Percentiles rank a stretch among this genome's conserved stretches.
Evolutionary conservation across 176 grass and related monocot species (phyloP).

Genomic region (bread wheat (Triticum aestivum)): DNA sequence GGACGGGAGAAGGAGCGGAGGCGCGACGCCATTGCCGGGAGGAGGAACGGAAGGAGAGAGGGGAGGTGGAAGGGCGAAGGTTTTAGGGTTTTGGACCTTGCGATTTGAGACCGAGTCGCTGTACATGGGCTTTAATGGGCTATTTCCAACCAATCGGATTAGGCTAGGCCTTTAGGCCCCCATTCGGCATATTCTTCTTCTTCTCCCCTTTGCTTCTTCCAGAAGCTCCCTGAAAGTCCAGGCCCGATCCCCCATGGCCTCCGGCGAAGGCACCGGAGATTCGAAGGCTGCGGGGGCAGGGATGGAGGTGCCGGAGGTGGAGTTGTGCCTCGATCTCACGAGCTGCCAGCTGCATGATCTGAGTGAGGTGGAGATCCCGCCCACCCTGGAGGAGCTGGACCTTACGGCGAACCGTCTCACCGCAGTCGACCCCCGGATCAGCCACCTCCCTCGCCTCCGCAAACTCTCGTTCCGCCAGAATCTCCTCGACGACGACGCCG

Average conservation of each 20-base stretch:
- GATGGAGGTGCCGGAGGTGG: conserved; percentile 34
- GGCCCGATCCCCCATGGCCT: conserved; percentile 29
- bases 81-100: conserved; percentile 48
- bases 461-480: conserved; percentile 91
- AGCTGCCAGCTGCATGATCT: conserved; percentile 93
- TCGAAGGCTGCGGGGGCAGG: neutral
- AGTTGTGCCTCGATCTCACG: conserved; percentile 66
- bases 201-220: neutral
- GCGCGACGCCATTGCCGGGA: conserved; percentile 73
- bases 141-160: neutral
- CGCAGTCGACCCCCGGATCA: conserved; percentile 65
- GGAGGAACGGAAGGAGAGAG: neutral
- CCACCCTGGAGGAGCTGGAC: conserved; percentile 82
- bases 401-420: conserved; percentile 85
- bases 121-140: neutral
- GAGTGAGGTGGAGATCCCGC: conserved; percentile 72
- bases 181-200: neutral
- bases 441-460: conserved; percentile 48
- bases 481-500: conserved; percentile 63
- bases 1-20: conserved; percentile 60
- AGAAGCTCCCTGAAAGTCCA: conserved; percentile 23
- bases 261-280: conserved; percentile 18
- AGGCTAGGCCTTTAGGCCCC: neutral
- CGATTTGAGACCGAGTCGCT: neutral
- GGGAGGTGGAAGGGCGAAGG: conserved; percentile 3